phyloP scores from a whole-genome alignment of 2,329 filamentous ascomycete genomes.

The Metarhizium humberi region DNA sequence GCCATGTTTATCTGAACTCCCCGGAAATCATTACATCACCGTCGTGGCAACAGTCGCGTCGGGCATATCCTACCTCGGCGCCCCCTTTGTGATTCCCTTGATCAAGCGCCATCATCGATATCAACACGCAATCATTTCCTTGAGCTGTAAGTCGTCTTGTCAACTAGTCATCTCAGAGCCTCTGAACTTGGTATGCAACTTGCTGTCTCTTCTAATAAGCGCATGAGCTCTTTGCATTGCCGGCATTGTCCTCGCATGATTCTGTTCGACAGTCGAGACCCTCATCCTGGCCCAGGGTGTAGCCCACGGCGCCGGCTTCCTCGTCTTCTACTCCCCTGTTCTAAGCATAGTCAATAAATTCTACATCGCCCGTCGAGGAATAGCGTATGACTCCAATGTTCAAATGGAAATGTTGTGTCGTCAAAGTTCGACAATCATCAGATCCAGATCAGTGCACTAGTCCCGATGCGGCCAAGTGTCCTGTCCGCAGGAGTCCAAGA shows the following conservation, averaged over 20 bases:
- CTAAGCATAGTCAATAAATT: conserved; percentile 30
- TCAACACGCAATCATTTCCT: conserved; percentile 24
- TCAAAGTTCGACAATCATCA: not conserved
- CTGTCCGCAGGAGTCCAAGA: not conserved
- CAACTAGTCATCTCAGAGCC: not conserved
- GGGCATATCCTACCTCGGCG: conserved; percentile 23
- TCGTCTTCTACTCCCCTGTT: conserved; percentile 27
- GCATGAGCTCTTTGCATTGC: conserved; percentile 25
- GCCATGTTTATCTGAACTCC: conserved; percentile 14
- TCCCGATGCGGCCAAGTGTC: not conserved
- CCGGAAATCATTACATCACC: conserved; percentile 14
- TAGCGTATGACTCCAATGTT: conserved; percentile 19
- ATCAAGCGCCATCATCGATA: conserved; percentile 23
- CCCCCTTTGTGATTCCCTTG: conserved; percentile 22
- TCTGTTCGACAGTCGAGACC: conserved; percentile 19
- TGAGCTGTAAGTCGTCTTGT: conserved; percentile 17
- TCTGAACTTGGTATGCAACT: not conserved
- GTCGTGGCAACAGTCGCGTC: conserved; percentile 19
- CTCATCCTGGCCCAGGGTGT: conserved; percentile 31
- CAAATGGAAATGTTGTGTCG: not conserved
- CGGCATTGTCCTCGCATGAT: conserved; percentile 24
- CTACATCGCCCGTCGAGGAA: conserved; percentile 27
- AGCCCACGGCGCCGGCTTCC: conserved; percentile 28
- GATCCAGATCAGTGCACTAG: not conserved
- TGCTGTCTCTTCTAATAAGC: not conserved